Percentiles rank a stretch among this genome's conserved stretches.
Conservation (phyloP, 257 asterid genomes). For the Solanum etuberosum region DNA sequence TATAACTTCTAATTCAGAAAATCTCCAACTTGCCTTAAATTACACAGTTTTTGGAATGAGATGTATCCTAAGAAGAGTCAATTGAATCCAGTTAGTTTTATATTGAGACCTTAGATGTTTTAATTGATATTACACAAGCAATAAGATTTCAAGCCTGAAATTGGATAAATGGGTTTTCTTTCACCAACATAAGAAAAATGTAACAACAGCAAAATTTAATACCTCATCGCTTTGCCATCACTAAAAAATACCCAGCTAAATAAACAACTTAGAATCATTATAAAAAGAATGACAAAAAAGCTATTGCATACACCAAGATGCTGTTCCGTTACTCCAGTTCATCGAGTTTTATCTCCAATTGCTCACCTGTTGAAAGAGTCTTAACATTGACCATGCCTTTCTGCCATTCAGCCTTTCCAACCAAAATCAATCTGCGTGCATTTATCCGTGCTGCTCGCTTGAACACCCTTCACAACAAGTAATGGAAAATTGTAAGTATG, state of each 20-base stretch:
- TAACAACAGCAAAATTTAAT: background rate
- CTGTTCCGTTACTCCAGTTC: constrained; percentile 38
- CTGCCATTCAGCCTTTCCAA: constrained; percentile 82
- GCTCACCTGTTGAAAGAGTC: constrained; percentile 74
- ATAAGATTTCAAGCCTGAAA: background rate
- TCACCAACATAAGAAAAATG: background rate
- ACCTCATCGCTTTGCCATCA: background rate
- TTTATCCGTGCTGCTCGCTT: constrained; percentile 70
- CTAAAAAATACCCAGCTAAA: background rate
- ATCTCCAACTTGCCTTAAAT: background rate
- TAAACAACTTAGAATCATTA: background rate
- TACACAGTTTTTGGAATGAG: background rate
- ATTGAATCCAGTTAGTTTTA: background rate
- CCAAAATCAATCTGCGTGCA: constrained; percentile 71
- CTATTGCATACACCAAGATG: background rate
- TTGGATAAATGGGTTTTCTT: background rate
- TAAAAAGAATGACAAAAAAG: background rate
- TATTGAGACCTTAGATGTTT: background rate
- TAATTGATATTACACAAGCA: background rate
- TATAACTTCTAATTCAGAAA: background rate
- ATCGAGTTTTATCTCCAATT: constrained; percentile 52
- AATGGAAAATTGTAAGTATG: background rate
- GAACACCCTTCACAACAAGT: constrained; percentile 50
- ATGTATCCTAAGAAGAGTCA: background rate
- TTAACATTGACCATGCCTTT: constrained; percentile 83